Conservation (phyloP, 805 yeast genomes). For the Cyberlindnera maritima region DNA sequence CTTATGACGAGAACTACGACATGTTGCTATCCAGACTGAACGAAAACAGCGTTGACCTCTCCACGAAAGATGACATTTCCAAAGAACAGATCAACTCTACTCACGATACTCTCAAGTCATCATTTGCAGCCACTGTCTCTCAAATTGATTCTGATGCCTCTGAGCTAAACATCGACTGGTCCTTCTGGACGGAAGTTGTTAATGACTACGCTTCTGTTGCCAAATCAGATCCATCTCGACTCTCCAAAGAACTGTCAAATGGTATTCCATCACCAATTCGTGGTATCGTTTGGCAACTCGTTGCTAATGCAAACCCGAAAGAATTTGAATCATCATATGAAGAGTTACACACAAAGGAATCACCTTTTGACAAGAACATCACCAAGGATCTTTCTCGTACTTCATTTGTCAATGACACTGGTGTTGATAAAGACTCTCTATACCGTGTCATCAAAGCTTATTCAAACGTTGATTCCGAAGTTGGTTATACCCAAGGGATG, state of each 20-base stretch:
- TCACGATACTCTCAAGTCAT: conserved; percentile 38
- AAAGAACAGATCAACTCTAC: conserved; percentile 52
- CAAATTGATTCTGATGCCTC: conserved; percentile 24
- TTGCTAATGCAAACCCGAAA: conserved; percentile 69
- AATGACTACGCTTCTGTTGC: conserved; percentile 73
- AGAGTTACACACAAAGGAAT: conserved; percentile 47
- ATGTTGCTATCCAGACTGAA: conserved; percentile 58
- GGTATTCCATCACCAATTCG: conserved; percentile 87
- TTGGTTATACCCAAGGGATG: conserved; percentile 98
- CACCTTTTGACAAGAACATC: conserved; percentile 72
- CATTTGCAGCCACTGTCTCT: conserved; percentile 18
- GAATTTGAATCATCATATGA: conserved; percentile 34
- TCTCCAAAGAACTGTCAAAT: conserved; percentile 57
- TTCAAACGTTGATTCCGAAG: conserved; percentile 83
- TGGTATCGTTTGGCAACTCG: conserved; percentile 91
- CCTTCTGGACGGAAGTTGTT: conserved; percentile 82
- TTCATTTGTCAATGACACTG: conserved; percentile 59
- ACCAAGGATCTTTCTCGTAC: conserved; percentile 84
- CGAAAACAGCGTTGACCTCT: conserved; percentile 51
- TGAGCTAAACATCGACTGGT: conserved; percentile 61
- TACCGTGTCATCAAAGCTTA: conserved; percentile 80
- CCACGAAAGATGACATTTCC: conserved; percentile 46
- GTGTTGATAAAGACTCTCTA: conserved; percentile 60
- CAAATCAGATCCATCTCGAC: conserved; percentile 52
- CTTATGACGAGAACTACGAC: conserved; percentile 45